Conservation (phyloP, 2,329 filamentous ascomycete genomes). For the Coniochaeta hoffmannii region DNA sequence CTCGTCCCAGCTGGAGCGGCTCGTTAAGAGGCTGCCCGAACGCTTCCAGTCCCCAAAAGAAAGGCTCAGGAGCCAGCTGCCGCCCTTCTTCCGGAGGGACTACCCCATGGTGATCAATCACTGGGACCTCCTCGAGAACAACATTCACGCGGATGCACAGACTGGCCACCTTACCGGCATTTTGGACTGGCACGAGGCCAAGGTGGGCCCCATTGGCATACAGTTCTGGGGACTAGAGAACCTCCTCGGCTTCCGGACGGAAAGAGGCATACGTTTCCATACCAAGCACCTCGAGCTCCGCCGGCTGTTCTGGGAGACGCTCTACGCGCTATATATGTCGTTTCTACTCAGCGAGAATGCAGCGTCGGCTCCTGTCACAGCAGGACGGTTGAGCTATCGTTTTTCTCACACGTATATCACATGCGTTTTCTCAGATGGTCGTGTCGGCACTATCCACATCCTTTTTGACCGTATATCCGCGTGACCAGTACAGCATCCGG, state of each 20-base stretch:
- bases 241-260: constrained; percentile 6
- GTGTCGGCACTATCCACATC: too few relatives aligned
- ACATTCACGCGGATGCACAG: constrained; percentile 17
- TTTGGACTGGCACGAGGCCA: constrained; percentile 22
- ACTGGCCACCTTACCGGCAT: constrained; percentile 21
- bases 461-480: too few relatives aligned
- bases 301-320: too few relatives aligned
- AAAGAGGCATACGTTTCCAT: too few relatives aligned
- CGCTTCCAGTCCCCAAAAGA: neutral
- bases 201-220: constrained; percentile 20
- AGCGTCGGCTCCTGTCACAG: too few relatives aligned
- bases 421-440: too few relatives aligned
- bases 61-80: neutral
- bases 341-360: too few relatives aligned
- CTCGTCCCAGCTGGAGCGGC: neutral
- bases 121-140: constrained; percentile 20
- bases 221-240: constrained; percentile 20
- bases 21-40: neutral
- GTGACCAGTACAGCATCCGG: too few relatives aligned
- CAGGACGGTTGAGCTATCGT: too few relatives aligned
- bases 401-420: too few relatives aligned
- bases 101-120: constrained; percentile 17
- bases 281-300: too few relatives aligned
- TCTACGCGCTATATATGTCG: too few relatives aligned
- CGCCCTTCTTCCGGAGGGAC: constrained; percentile 8